Evolutionary conservation across 257 asterid species (phyloP), one percentile per base, ranked within the genome.

Genomic region (Asclepias syriaca): DNA sequence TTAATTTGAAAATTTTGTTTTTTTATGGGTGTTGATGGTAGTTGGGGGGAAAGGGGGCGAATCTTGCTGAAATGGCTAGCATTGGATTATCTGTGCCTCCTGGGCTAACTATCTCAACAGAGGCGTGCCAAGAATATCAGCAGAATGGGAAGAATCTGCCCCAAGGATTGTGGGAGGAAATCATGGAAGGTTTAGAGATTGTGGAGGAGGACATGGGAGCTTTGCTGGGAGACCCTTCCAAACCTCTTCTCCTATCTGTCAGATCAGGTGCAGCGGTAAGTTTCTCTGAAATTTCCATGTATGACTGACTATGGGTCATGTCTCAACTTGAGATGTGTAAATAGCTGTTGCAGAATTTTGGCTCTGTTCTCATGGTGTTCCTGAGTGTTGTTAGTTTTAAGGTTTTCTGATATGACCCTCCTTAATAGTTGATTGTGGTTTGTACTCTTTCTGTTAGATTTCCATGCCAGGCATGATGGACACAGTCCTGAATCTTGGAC

Each of bases 381-480:
- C 13, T 55, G 65, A 21, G 48, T 19, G 54, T 46, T 24, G 29
- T 71, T 22, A 57, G 24, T 22, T 43, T 22, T 18, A 71, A 59
- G 63, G 3, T 16, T 19, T 18, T 22, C 12, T 11, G 24, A 2
- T 61, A 21, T 49, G 21, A 50, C 53, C 50, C 24, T 63, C 37
- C 24, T 64, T 43, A 43, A 32, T n/a, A 22, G 19, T 40, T 51
- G 65, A 70, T 43, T 64, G 13, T 37, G 56, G 59, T 19, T 19
- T 19, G 16, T 57, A 43, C 27, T 64, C 24, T 65, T 34, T 72
- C 45, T 27, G 61, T 46, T 69, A 94, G 99, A 83, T 94, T 46
- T 94, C 99, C 21, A 94, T 94, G 99, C 99, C 99, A 24, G 99
- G 98, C 21, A 94, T 94, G 99, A 94, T 94, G 99, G 98, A 94